Conservation (phyloP, 139 green algal genomes). For the Penium margaritaceum region DNA sequence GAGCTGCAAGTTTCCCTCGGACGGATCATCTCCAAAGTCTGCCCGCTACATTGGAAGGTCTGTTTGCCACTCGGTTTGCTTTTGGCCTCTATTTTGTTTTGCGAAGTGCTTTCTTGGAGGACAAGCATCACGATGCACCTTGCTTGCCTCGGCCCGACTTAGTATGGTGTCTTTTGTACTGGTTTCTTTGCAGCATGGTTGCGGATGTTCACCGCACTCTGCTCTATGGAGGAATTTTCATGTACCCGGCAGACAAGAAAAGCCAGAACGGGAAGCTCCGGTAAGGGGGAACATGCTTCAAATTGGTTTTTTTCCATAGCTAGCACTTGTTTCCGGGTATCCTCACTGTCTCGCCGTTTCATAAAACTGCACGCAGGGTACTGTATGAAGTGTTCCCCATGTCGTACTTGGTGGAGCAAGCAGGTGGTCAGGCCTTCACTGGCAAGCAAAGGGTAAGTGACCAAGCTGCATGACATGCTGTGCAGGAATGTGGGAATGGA, state of each 20-base stretch:
- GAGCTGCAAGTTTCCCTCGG: slow-evolving; percentile 52
- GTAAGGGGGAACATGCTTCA: slow-evolving; percentile 19
- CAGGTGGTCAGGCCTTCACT: slow-evolving; percentile 55
- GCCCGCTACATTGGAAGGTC: slow-evolving; percentile 86
- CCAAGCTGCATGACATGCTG: not conserved
- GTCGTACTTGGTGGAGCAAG: slow-evolving; percentile 59
- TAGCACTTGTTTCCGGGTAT: not conserved
- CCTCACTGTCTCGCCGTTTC: not conserved
- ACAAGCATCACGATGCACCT: no score
- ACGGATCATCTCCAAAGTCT: slow-evolving; percentile 76
- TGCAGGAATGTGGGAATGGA: not conserved
- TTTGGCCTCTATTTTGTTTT: not conserved
- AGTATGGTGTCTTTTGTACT: slow-evolving; percentile 17
- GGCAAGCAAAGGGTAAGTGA: slow-evolving; percentile 56
- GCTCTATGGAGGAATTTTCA: slow-evolving; percentile 68
- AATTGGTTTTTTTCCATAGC: not conserved
- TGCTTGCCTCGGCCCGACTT: not conserved
- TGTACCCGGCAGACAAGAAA: slow-evolving; percentile 69
- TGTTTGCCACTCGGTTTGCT: not conserved
- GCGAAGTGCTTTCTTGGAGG: not conserved
- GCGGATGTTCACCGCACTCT: slow-evolving; percentile 70
- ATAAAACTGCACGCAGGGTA: slow-evolving; percentile 43
- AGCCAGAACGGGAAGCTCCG: slow-evolving; percentile 60
- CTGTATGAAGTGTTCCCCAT: slow-evolving; percentile 72
- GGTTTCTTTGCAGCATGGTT: slow-evolving; percentile 57